Evolutionary conservation across 2,329 filamentous ascomycete species (phyloP), one percentile per base, ranked within the genome.

Genomic region (Sarocladium brachiariae): DNA sequence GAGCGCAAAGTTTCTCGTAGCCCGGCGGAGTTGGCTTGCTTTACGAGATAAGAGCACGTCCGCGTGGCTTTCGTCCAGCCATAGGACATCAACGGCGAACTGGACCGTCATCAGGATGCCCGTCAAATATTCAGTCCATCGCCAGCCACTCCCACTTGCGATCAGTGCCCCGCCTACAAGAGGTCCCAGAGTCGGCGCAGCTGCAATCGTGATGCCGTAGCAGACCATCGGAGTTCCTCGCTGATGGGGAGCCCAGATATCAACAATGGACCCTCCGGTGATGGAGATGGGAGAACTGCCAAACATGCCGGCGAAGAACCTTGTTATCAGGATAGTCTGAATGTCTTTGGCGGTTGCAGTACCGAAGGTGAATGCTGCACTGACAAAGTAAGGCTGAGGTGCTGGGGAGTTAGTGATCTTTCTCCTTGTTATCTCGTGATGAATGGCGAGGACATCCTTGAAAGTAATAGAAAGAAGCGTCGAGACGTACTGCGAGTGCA

Each of bases 201-300:
- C 61, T 25, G 64, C 63, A 21, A 39, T 39, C 16, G 37, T 23
- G 5, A 39, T 19, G 16, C n/a, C n/a, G 51, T 70, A 76, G 10
- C 60, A 65, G 1, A 73, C 70, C 78, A 85, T 83, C 50, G 77
- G 77, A 3, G 69, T 65, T 11, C 77, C 80, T 30, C 81, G 73
- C 56, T 78, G 71, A 57, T 82, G 76, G 43, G 74, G 73, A 0
- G 62, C 59, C 23, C 86, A 73, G 64, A 87, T 72, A 61, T 88
- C 85, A 27, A 80, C 77, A 27, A 88, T 81, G 2, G 79, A 79
- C 16, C 83, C 83, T 31, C 80, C 80, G 7, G 83, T 84, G 56
- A 83, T 83, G 0, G 83, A 84, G 9, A 87, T 62, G 1, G 81
- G 77, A 25, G 74, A 75, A 3, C 76, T 76, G 31, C 84, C 84